phyloP scores from a whole-genome alignment of 2,329 filamentous ascomycete genomes.

The Stachybotrys elegans region DNA sequence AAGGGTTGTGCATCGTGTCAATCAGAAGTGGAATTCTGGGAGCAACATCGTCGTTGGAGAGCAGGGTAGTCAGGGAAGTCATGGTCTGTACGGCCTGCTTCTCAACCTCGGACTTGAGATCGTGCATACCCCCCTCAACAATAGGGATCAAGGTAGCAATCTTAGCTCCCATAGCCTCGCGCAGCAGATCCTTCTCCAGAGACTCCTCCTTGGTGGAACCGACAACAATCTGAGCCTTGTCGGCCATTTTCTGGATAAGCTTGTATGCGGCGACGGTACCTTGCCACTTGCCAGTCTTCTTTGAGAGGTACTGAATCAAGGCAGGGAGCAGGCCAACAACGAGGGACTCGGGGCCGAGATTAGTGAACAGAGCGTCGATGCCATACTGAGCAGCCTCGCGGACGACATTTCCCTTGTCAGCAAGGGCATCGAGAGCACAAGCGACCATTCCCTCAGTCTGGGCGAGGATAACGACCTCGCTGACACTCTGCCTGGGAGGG shows the following conservation, averaged over 20 bases:
- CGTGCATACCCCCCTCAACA: slow-evolving; percentile 91
- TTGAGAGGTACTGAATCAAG: slow-evolving; percentile 69
- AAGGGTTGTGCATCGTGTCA: slow-evolving; percentile 93
- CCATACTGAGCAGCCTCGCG: slow-evolving; percentile 92
- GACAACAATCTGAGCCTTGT: slow-evolving; percentile 83
- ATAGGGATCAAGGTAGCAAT: slow-evolving; percentile 84
- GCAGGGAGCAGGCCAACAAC: slow-evolving; percentile 77
- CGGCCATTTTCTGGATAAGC: slow-evolving; percentile 86
- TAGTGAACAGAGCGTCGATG: slow-evolving; percentile 78
- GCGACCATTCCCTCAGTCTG: slow-evolving; percentile 71
- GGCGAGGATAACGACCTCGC: slow-evolving; percentile 77
- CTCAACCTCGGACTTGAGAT: slow-evolving; percentile 81
- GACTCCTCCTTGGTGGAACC: slow-evolving; percentile 78
- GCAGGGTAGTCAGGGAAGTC: slow-evolving; percentile 80
- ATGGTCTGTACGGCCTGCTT: slow-evolving; percentile 93
- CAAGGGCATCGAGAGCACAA: slow-evolving; percentile 74
- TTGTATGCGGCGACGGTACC: slow-evolving; percentile 83
- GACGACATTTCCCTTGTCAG: slow-evolving; percentile 86
- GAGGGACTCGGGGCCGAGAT: slow-evolving; percentile 75
- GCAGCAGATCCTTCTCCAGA: slow-evolving; percentile 79
- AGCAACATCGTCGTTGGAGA: slow-evolving; percentile 95
- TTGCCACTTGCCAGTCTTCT: slow-evolving; percentile 93
- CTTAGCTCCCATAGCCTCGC: slow-evolving; percentile 84
- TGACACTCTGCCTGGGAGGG: slow-evolving; percentile 68
- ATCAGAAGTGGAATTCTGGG: slow-evolving; percentile 88